Percentiles rank a stretch among this genome's conserved stretches.
These are phyloP conservation scores for Phallus indusiatus DNA, from an alignment of 768 basidiomycete species.

Conservation along the genomic window DNA sequence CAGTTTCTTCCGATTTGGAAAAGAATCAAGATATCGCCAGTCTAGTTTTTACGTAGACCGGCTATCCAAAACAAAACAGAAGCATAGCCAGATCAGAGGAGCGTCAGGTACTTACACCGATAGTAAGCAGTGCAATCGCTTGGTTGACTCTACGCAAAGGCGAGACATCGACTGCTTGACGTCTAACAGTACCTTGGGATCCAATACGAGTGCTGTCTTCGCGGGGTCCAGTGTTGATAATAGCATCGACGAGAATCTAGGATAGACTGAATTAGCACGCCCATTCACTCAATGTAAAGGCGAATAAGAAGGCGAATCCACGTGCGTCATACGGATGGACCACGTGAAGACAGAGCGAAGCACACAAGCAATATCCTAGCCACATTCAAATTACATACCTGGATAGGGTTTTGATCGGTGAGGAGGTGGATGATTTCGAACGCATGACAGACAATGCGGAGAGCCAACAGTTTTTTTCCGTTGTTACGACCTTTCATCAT, in stretches of 20 bases:
- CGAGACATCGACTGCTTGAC: conserved; percentile 99
- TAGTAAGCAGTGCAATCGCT: conserved; percentile 88
- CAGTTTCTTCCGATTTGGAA: background rate
- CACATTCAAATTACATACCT: conserved; percentile 42
- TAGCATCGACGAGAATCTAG: conserved; percentile 92
- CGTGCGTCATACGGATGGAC: background rate
- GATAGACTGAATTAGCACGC: background rate
- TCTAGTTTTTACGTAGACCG: background rate
- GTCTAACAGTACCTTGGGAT: conserved; percentile 98
- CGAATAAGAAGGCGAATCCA: background rate
- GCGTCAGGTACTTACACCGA: conserved; percentile 63
- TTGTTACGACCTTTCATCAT: conserved; percentile 99
- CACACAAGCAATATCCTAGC: background rate
- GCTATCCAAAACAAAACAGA: background rate
- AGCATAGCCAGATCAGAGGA: background rate
- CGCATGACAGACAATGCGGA: conserved; percentile 98
- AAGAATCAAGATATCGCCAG: background rate
- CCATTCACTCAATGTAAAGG: background rate
- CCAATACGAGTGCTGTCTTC: conserved; percentile 99
- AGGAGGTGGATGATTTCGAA: conserved; percentile 99
- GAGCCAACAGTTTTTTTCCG: conserved; percentile 97
- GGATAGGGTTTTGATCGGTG: conserved; percentile 99
- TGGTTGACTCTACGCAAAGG: conserved; percentile 98
- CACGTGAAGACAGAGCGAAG: background rate
- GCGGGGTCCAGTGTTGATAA: conserved; percentile 98